phyloP scores from a whole-genome alignment of 345 rosid genomes.

The Aquilaria yunnanensis region DNA sequence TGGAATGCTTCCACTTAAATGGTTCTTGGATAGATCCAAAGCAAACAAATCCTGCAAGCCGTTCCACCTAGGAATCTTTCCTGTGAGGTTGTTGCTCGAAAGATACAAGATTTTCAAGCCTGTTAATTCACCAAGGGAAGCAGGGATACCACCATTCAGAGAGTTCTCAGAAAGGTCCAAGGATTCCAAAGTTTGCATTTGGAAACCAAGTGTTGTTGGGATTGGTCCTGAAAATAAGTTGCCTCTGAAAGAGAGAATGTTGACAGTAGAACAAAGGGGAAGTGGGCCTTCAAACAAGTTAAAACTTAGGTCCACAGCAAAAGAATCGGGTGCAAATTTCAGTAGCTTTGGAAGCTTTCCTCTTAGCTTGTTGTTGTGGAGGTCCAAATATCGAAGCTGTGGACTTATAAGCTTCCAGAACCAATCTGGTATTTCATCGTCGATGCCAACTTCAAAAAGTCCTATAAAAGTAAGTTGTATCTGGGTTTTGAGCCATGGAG shows the following conservation, averaged over 20 bases:
- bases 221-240: conserved; percentile 15
- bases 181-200: background rate
- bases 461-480: conserved; percentile 6
- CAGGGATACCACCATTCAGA: conserved; percentile 20
- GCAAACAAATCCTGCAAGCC: background rate
- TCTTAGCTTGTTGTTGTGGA: background rate
- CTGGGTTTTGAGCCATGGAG: conserved; percentile 31
- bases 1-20: conserved; percentile 18
- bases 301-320: background rate
- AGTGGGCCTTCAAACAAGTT: conserved; percentile 3
- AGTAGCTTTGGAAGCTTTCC: conserved; percentile 2
- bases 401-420: conserved; percentile 13
- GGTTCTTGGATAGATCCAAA: conserved; percentile 15
- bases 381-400: background rate
- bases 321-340: background rate
- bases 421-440: conserved; percentile 25
- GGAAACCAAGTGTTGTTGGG: background rate
- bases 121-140: conserved; percentile 8
- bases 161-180: conserved; percentile 15
- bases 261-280: conserved; percentile 1
- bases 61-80: conserved; percentile 9
- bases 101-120: background rate
- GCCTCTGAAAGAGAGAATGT: background rate
- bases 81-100: conserved; percentile 12
- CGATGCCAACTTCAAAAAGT: conserved; percentile 15